These are phyloP conservation scores for Aspergillus alliaceus DNA, from an alignment of 2,329 filamentous ascomycete species.

Conservation along the genomic window DNA sequence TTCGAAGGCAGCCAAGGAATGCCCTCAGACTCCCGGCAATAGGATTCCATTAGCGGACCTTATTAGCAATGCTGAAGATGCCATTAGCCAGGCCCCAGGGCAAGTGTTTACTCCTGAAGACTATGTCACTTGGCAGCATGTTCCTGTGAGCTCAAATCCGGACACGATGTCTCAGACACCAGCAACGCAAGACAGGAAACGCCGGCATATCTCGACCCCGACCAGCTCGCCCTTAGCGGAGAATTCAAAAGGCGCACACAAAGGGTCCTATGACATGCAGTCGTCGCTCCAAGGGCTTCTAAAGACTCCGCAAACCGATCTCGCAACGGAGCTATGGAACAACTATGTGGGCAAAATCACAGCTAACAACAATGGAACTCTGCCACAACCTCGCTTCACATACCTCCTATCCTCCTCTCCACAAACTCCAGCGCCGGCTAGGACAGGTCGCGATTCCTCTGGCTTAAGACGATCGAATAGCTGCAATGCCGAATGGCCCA, in stretches of 20 bases:
- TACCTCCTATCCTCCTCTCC: conserved; percentile 71
- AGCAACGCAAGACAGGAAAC: conserved; percentile 56
- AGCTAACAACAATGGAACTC: conserved; percentile 46
- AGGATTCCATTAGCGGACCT: conserved; percentile 61
- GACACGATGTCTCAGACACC: conserved; percentile 51
- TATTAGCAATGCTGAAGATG: conserved; percentile 61
- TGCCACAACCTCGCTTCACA: conserved; percentile 58
- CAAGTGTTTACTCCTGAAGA: conserved; percentile 59
- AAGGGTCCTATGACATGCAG: conserved; percentile 57
- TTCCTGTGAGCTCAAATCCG: conserved; percentile 42
- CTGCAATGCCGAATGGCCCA: conserved; percentile 69
- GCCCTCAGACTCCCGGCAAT: conserved; percentile 60
- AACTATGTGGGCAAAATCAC: conserved; percentile 62
- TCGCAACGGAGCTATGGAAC: conserved; percentile 75
- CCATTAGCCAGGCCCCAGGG: conserved; percentile 47
- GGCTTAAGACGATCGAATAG: conserved; percentile 66
- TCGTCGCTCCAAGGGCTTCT: conserved; percentile 59
- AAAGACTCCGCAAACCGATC: conserved; percentile 69
- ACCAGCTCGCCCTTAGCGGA: conserved; percentile 62
- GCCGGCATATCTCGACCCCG: conserved; percentile 73
- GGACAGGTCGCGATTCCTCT: conserved; percentile 44
- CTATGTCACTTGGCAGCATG: conserved; percentile 60
- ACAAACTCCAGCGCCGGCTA: conserved; percentile 56
- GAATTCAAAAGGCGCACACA: conserved; percentile 37
- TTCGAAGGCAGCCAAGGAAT: conserved; percentile 32